Evolutionary conservation across 2,329 filamentous ascomycete genomes (phyloP).

Genomic region (Aureobasidium sp.): DNA sequence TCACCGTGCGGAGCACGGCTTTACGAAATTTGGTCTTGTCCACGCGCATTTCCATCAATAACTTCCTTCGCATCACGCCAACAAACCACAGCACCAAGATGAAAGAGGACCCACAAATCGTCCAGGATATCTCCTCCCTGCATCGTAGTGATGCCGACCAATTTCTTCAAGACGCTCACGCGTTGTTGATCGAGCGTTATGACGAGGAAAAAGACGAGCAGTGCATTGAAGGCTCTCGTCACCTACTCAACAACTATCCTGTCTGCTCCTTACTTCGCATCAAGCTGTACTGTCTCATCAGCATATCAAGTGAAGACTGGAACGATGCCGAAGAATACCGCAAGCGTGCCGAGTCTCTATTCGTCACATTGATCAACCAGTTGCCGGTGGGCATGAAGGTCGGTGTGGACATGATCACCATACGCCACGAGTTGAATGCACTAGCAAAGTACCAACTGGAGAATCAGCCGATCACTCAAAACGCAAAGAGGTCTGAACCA

Average conservation of each 20-base stretch:
- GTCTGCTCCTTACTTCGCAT: not conserved
- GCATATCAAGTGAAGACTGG: not conserved
- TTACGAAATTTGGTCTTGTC: too few species aligned
- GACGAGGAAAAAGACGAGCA: not conserved
- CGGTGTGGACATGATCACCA: not conserved
- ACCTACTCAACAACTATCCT: not conserved
- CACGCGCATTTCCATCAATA: too few species aligned
- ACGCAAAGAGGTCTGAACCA: not conserved
- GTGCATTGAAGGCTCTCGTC: not conserved
- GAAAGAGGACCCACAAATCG: not conserved
- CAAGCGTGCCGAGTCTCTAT: not conserved
- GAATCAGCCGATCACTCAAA: not conserved
- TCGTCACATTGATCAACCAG: not conserved
- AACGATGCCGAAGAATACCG: not conserved
- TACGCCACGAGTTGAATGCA: not conserved
- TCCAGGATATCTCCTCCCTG: not conserved
- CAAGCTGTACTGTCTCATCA: not conserved
- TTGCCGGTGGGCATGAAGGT: not conserved
- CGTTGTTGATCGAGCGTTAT: not conserved
- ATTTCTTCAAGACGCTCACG: not conserved
- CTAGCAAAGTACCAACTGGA: not conserved
- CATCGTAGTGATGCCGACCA: not conserved
- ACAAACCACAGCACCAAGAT: too few species aligned
- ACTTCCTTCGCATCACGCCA: too few species aligned
- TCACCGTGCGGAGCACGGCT: too few species aligned